phyloP scores from a whole-genome alignment of 2,329 filamentous ascomycete species.

The Aplosporella prunicola region DNA sequence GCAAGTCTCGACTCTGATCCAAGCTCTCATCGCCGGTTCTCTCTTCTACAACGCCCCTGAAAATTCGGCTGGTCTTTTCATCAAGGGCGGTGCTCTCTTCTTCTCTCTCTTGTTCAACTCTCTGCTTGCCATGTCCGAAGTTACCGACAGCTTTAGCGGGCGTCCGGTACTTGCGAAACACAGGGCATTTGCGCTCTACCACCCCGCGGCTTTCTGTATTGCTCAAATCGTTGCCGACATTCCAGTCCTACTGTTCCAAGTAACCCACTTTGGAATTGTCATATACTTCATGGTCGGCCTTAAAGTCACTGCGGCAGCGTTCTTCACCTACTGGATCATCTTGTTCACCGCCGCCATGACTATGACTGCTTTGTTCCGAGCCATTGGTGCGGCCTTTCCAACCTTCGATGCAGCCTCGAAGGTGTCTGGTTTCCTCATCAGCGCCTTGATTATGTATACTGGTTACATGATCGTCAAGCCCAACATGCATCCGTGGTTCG shows the following conservation, averaged over 20 bases:
- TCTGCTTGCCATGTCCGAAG: constrained; percentile 56
- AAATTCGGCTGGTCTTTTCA: constrained; percentile 52
- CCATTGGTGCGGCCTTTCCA: constrained; percentile 60
- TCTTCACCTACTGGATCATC: constrained; percentile 74
- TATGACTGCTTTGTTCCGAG: constrained; percentile 77
- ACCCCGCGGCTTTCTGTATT: constrained; percentile 65
- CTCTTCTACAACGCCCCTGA: constrained; percentile 56
- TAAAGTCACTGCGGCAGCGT: constrained; percentile 58
- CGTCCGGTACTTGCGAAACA: constrained; percentile 84
- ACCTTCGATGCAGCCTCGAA: constrained; percentile 49
- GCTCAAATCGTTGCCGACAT: constrained; percentile 57
- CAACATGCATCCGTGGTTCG: constrained; percentile 45
- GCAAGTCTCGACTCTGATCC: constrained; percentile 47
- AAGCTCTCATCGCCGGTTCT: constrained; percentile 55
- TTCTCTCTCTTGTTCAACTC: constrained; percentile 54
- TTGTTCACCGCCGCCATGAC: constrained; percentile 58
- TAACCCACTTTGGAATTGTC: constrained; percentile 49
- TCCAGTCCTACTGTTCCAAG: constrained; percentile 49
- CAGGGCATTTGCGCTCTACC: constrained; percentile 74
- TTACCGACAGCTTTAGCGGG: constrained; percentile 47
- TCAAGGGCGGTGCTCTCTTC: constrained; percentile 56
- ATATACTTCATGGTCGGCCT: constrained; percentile 81
- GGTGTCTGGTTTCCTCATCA: constrained; percentile 42
- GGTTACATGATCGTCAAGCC: constrained; percentile 48
- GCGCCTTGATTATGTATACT: constrained; percentile 53